phyloP scores from a whole-genome alignment of 345 rosid genomes.

The Salix viminalis region DNA sequence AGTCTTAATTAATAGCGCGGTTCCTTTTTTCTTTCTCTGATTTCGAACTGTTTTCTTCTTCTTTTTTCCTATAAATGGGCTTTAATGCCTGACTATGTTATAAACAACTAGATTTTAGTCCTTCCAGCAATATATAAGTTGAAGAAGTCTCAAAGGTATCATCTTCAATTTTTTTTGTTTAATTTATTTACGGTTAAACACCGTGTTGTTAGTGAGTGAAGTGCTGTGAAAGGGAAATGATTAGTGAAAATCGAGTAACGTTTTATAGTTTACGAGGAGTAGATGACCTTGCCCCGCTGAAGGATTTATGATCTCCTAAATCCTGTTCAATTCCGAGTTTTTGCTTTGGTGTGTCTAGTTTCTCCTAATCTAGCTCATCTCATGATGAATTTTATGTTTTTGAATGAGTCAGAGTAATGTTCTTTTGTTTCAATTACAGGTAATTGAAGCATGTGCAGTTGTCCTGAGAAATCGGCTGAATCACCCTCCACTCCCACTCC shows the following conservation, averaged over 20 bases:
- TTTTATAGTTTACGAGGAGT: not conserved
- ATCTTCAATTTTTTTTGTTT: not conserved
- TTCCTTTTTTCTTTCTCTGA: not conserved
- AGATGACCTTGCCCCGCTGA: not conserved
- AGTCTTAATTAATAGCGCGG: not conserved
- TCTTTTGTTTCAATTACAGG: slow-evolving; percentile 13
- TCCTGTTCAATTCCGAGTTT: not conserved
- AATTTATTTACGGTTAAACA: not conserved
- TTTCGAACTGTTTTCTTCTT: not conserved
- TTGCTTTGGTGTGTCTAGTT: too few species aligned
- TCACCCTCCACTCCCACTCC: slow-evolving; percentile 13
- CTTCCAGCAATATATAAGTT: not conserved
- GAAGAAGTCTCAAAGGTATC: not conserved
- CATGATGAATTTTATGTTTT: not conserved
- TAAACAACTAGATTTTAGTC: not conserved
- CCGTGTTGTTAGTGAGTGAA: not conserved
- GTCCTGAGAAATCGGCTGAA: slow-evolving; percentile 20
- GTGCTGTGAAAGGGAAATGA: not conserved
- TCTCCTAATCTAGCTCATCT: not conserved
- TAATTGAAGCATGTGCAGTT: slow-evolving; percentile 32
- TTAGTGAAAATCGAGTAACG: not conserved
- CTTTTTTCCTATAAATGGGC: not conserved
- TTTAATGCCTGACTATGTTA: not conserved
- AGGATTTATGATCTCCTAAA: not conserved
- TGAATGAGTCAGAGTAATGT: not conserved